Base-by-base conservation (phyloP, 805 yeast genomes). In the Wickerhamiella nectarea region DNA sequence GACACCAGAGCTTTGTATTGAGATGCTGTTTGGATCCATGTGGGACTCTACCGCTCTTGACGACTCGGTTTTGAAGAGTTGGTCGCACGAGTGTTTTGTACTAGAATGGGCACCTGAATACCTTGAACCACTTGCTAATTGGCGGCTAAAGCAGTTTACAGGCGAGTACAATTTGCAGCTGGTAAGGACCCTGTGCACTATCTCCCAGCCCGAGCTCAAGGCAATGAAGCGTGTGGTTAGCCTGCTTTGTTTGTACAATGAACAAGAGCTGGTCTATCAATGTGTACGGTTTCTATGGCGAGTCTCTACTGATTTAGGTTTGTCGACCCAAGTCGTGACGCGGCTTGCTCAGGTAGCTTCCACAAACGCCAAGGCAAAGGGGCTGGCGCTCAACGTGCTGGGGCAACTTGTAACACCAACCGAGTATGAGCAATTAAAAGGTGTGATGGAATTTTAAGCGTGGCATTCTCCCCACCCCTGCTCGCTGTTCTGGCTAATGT, bases 21-120 rank as follows among this genome's bases (percentile, higher is more conserved):
- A 39, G 31, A 21, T 39, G 28, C 36, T 39, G 10, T 39, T 39
- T 31, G 42, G 36, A 15, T 28, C 31, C 31, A 28, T 28, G 31
- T 28, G 31, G 31, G 31, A 28, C 31, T 15, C 31, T 15, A 3
- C 3, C 3, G 14, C 31, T 4, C 14, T 28, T 15, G 31, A 28
- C 7, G 31, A 28, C 7, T 28, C 31, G 3, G 15, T 28, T 11
- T 15, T 28, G 6, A n/a, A n/a, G 14, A 15, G 7, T 11, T 28
- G 15, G 15, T 12, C 15, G 6, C 3, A 12, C 14, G 31, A 28
- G 31, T 28, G 31, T 15, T 28, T 12, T n/a, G 15, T 10, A 3
- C 31, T 28, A 7, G n/a, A 28, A 10, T 28, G 31, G 31, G 4
- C 14, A 7, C 15, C 5, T 6, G 15, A 12, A 8, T 11, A 14